phyloP scores from a whole-genome alignment of 495 filamentous ascomycete species.

The Penicillium pulvis region DNA sequence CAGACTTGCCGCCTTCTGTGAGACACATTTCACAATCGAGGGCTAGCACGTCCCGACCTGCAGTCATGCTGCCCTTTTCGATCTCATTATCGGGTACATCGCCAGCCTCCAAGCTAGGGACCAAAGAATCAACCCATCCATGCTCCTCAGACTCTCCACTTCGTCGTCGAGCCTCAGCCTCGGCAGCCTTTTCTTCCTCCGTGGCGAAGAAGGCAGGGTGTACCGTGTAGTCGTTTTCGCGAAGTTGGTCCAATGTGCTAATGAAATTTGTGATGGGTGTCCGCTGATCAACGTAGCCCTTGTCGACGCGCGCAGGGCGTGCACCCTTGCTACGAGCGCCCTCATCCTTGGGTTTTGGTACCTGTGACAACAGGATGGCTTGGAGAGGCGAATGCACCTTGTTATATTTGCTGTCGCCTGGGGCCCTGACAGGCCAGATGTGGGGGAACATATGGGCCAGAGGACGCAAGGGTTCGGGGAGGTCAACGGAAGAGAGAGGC shows the following conservation, averaged over 20 bases:
- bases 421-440: conserved; percentile 84
- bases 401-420: conserved; percentile 77
- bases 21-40: conserved; percentile 98
- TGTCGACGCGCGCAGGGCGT: conserved; percentile 57
- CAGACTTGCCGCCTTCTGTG: conserved; percentile 71
- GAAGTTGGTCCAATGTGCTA: conserved; percentile 68
- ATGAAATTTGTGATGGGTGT: conserved; percentile 80
- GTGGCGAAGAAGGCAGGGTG: conserved; percentile 68
- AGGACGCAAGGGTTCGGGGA: conserved; percentile 65
- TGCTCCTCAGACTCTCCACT: conserved; percentile 51
- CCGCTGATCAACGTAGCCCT: conserved; percentile 64
- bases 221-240: conserved; percentile 75
- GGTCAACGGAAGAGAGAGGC: conserved; percentile 56
- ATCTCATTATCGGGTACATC: conserved; percentile 67
- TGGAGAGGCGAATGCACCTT: conserved; percentile 83
- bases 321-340: conserved; percentile 54
- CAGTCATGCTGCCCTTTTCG: conserved; percentile 78
- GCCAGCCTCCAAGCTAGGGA: conserved; percentile 67
- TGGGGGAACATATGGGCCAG: conserved; percentile 83
- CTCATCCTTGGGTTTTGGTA: conserved; percentile 61
- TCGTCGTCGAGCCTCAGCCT: conserved; percentile 48
- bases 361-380: conserved; percentile 71
- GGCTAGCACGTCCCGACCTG: conserved; percentile 76
- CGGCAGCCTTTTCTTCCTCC: conserved; percentile 41
- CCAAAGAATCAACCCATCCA: conserved; percentile 81